Conservation (phyloP, 2,329 filamentous ascomycete species). For the Botrytis hyacinthi region DNA sequence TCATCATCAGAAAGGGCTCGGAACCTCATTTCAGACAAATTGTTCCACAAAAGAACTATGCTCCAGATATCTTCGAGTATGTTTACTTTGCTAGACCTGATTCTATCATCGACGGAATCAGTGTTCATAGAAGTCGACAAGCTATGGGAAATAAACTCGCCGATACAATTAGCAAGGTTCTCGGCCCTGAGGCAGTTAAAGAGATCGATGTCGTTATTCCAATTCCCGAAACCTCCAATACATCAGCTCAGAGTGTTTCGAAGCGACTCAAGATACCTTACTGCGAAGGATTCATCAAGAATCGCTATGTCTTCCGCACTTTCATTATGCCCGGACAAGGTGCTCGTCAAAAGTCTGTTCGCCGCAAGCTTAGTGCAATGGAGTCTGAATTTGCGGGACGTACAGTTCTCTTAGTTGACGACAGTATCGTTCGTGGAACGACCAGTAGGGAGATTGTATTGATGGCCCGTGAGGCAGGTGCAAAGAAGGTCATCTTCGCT, state of each 20-base stretch:
- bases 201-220: conserved; percentile 85
- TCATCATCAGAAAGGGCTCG: conserved; percentile 78
- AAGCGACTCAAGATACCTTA: conserved; percentile 73
- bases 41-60: conserved; percentile 64
- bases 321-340: conserved; percentile 86
- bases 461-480: conserved; percentile 83
- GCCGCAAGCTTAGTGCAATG: conserved; percentile 86
- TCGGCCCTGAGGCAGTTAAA: conserved; percentile 67
- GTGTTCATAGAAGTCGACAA: conserved; percentile 77
- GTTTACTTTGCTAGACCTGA: conserved; percentile 87
- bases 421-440: conserved; percentile 84
- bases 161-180: conserved; percentile 63
- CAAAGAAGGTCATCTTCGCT: conserved; percentile 78
- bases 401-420: conserved; percentile 81
- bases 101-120: conserved; percentile 81
- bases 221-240: conserved; percentile 80
- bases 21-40: conserved; percentile 75
- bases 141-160: conserved; percentile 85
- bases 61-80: conserved; percentile 83
- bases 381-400: conserved; percentile 78
- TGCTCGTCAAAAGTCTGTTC: conserved; percentile 78
- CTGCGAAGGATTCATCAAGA: conserved; percentile 82
- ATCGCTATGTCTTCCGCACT: conserved; percentile 83
- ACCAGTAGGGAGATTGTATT: conserved; percentile 75
- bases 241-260: conserved; percentile 74